These are phyloP conservation scores for Cynara cardunculus DNA, from an alignment of 129 eudicot genomes.

Conservation along the genomic window DNA sequence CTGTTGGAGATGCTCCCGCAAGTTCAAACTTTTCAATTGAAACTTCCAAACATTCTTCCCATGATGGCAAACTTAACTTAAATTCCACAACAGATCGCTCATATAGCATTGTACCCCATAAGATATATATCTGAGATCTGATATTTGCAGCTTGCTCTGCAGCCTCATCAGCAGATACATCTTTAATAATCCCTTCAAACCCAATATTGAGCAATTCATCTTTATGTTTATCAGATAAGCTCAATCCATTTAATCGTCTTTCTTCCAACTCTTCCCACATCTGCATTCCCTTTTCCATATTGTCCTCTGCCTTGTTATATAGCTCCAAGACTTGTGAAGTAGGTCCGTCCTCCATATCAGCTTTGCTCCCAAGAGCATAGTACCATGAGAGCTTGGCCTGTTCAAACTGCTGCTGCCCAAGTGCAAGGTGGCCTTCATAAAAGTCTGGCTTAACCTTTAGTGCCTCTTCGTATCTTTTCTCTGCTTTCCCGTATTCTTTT, in stretches of 20 bases:
- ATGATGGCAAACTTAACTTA: slow-evolving; percentile 64
- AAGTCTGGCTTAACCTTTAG: slow-evolving; percentile 70
- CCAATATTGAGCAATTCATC: slow-evolving; percentile 53
- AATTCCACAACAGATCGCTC: slow-evolving; percentile 88
- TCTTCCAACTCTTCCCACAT: slow-evolving; percentile 97
- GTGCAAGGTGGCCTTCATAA: slow-evolving; percentile 86
- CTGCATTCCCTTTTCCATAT: slow-evolving; percentile 92
- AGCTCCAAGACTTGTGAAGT: slow-evolving; percentile 49
- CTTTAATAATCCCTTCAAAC: slow-evolving; percentile 52
- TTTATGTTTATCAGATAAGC: slow-evolving; percentile 56
- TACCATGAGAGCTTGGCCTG: slow-evolving; percentile 85
- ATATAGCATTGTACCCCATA: slow-evolving; percentile 92
- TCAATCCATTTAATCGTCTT: slow-evolving; percentile 66
- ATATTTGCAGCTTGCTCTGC: slow-evolving; percentile 55
- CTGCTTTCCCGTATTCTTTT: slow-evolving; percentile 70
- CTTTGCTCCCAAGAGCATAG: slow-evolving; percentile 46
- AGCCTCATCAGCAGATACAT: slow-evolving; percentile 60
- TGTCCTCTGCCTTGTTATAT: slow-evolving; percentile 87
- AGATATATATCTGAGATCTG: slow-evolving; percentile 74
- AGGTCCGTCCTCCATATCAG: slow-evolving; percentile 39
- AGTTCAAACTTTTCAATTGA: slow-evolving; percentile 91
- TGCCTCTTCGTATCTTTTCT: slow-evolving; percentile 71
- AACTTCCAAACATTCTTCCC: slow-evolving; percentile 98
- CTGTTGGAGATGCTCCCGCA: slow-evolving; percentile 82
- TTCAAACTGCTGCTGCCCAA: slow-evolving; percentile 85